Evolutionary conservation across 2,329 filamentous ascomycete species (phyloP).

Genomic region (Rhexocercosporidium sp.): DNA sequence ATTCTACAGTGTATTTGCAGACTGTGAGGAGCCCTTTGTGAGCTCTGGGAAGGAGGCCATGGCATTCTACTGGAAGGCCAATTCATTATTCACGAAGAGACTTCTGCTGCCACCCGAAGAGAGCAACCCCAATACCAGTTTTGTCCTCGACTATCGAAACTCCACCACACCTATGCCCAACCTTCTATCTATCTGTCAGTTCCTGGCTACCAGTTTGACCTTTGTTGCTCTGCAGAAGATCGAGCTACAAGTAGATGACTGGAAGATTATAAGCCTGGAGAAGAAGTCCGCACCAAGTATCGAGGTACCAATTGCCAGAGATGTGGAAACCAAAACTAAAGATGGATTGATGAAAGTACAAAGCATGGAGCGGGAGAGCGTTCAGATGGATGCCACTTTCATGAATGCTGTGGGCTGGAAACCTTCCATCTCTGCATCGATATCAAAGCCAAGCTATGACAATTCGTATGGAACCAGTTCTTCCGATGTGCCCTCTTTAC

Average conservation of each 20-base stretch:
- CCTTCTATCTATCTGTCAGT: conserved; percentile 85
- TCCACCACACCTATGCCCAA: conserved; percentile 85
- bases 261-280: conserved; percentile 75
- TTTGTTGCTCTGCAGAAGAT: conserved; percentile 90
- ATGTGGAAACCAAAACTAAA: conserved; percentile 81
- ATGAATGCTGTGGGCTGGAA: conserved; percentile 91
- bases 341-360: conserved; percentile 88
- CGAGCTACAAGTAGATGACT: conserved; percentile 90
- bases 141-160: conserved; percentile 93
- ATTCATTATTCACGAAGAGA: conserved; percentile 90
- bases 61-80: conserved; percentile 99
- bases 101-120: conserved; percentile 73
- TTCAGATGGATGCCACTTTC: conserved; percentile 89
- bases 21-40: conserved; percentile 97
- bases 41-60: conserved; percentile 91
- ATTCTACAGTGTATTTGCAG: conserved; percentile 98
- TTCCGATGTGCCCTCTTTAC: conserved; percentile 65
- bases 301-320: conserved; percentile 73
- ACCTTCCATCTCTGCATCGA: conserved; percentile 53
- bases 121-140: conserved; percentile 77
- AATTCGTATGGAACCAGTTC: conserved; percentile 51
- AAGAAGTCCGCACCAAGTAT: conserved; percentile 87
- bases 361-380: conserved; percentile 81
- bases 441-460: conserved; percentile 37
- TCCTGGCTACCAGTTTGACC: conserved; percentile 91